These are phyloP conservation scores for Quercus robur DNA, from an alignment of 306 rosid genomes.

Conservation along the genomic window DNA sequence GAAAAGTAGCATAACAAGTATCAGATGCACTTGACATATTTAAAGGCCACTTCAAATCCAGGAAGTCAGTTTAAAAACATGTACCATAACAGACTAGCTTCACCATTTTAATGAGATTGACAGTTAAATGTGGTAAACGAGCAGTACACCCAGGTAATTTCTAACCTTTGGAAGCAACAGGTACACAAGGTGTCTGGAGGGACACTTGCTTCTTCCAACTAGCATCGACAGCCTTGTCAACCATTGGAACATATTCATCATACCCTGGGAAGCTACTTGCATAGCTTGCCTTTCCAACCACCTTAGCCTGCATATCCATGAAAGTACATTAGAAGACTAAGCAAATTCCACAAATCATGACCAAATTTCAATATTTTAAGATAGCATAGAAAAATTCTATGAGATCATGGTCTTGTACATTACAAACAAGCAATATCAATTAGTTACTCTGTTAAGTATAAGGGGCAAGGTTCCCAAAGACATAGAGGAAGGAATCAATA, in stretches of 20 bases:
- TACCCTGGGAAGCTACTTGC: conserved; percentile 64
- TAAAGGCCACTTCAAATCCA: background rate
- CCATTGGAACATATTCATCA: conserved; percentile 95
- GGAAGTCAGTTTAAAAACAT: background rate
- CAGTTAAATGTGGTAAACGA: background rate
- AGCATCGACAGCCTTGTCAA: conserved; percentile 94
- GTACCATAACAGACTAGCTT: background rate
- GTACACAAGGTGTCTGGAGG: conserved; percentile 44
- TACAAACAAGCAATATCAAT: background rate
- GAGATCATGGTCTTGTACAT: background rate
- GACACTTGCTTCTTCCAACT: conserved; percentile 69
- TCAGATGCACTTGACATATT: background rate
- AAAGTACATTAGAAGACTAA: background rate
- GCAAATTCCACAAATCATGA: conserved; percentile 14
- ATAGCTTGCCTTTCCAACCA: conserved; percentile 62
- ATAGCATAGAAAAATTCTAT: background rate
- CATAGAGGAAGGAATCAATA: background rate
- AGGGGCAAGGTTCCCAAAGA: background rate
- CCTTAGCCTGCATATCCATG: conserved; percentile 53
- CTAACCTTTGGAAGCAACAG: conserved; percentile 62
- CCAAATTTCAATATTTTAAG: background rate
- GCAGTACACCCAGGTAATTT: background rate
- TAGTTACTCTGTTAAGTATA: background rate
- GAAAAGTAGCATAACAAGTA: background rate
- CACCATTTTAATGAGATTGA: background rate